A percentile compares a stretch with the other conserved stretches of the same genome.
Evolutionary conservation across 139 green algal species (phyloP).

Genomic region (Tetratostichococcus sp.): DNA sequence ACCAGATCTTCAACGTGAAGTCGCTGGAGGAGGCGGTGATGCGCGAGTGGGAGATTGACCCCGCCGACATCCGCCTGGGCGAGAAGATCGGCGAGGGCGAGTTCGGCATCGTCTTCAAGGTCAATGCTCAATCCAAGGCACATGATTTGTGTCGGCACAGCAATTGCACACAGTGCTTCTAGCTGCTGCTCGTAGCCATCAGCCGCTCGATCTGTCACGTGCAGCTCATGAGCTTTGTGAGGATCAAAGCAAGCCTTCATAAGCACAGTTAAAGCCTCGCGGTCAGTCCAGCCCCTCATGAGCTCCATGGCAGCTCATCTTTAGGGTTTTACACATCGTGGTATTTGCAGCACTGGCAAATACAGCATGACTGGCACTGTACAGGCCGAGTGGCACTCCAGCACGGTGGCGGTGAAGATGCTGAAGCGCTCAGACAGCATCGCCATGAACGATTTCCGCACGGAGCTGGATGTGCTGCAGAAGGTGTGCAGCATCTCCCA

Average conservation of each 20-base stretch:
- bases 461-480: conserved; percentile 43
- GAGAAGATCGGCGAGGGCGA: conserved; percentile 78
- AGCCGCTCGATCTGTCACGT: too few relatives aligned
- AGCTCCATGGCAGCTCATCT: too few relatives aligned
- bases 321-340: not conserved
- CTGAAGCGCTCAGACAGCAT: conserved; percentile 78
- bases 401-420: conserved; percentile 82
- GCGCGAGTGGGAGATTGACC: conserved; percentile 83
- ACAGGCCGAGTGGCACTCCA: conserved; percentile 71
- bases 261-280: too few relatives aligned
- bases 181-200: too few relatives aligned
- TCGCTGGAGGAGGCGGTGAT: conserved; percentile 33
- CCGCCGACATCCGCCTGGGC: conserved; percentile 60
- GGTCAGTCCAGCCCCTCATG: too few relatives aligned
- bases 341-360: too few relatives aligned
- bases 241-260: too few relatives aligned
- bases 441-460: conserved; percentile 53
- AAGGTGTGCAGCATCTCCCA: conserved; percentile 16
- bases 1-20: not conserved
- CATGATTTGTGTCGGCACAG: too few relatives aligned
- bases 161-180: too few relatives aligned
- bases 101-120: conserved; percentile 84
- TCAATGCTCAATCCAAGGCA: not conserved
- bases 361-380: too few relatives aligned
- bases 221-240: too few relatives aligned